Percentiles rank a stretch among this genome's conserved stretches.
Conservation (phyloP, 352 stramenopile species). For the Pythium phragmiticola region DNA sequence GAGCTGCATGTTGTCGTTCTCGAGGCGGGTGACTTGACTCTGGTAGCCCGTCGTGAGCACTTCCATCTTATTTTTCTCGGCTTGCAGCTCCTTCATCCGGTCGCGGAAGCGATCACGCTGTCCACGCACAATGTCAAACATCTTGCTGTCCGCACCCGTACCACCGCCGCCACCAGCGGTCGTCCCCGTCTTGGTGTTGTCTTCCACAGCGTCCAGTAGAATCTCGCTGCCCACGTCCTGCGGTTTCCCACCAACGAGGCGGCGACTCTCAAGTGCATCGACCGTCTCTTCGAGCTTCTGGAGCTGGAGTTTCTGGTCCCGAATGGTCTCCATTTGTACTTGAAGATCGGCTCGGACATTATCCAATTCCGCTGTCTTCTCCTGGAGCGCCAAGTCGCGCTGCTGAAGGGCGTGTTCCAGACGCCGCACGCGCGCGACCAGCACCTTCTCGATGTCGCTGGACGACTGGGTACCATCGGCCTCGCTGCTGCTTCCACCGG, state of each 20-base stretch:
- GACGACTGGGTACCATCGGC: slow-evolving; percentile 16
- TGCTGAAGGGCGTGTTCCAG: slow-evolving; percentile 72
- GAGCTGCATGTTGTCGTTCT: slow-evolving; percentile 90
- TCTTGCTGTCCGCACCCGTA: slow-evolving; percentile 61
- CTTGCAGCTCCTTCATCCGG: slow-evolving; percentile 78
- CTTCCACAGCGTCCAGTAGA: slow-evolving; percentile 70
- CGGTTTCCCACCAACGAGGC: slow-evolving; percentile 5
- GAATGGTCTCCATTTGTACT: slow-evolving; percentile 39
- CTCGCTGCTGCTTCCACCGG: slow-evolving; percentile 31
- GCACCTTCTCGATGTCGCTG: slow-evolving; percentile 55
- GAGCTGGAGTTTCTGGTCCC: slow-evolving; percentile 50
- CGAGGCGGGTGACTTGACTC: slow-evolving; percentile 64
- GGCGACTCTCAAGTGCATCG: slow-evolving; percentile 49
- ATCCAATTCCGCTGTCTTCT: slow-evolving; percentile 36
- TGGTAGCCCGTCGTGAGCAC: slow-evolving; percentile 66
- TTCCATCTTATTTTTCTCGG: slow-evolving; percentile 67
- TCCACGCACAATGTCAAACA: slow-evolving; percentile 80
- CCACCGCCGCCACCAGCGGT: slow-evolving; percentile 11
- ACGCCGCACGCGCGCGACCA: slow-evolving; percentile 64
- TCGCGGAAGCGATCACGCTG: slow-evolving; percentile 84
- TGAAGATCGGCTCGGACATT: slow-evolving; percentile 32
- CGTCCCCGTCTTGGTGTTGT: slow-evolving; percentile 15
- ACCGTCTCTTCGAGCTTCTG: slow-evolving; percentile 69
- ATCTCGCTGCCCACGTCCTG: slow-evolving; percentile 61
- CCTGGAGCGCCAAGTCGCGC: slow-evolving; percentile 45